phyloP scores from a whole-genome alignment of 2,329 filamentous ascomycete species.

The Xylaria arbuscula region DNA sequence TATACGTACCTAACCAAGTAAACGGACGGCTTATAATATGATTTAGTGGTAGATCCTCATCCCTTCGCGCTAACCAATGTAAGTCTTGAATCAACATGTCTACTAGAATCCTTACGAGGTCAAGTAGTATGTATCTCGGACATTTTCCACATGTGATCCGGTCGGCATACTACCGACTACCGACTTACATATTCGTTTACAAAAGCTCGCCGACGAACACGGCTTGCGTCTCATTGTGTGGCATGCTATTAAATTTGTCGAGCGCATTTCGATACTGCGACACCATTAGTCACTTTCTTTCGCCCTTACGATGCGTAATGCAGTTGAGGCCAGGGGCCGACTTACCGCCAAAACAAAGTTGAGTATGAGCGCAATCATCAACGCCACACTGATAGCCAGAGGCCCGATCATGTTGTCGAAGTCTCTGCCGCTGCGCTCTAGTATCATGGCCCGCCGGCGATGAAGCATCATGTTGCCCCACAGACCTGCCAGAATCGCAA shows the following conservation, averaged over 20 bases:
- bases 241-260: slow-evolving; percentile 38
- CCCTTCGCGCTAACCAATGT: not conserved
- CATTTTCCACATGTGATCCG: slow-evolving; percentile 8
- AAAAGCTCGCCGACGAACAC: slow-evolving; percentile 44
- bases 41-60: not conserved
- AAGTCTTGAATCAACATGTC: slow-evolving; percentile 1
- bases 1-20: not conserved
- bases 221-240: slow-evolving; percentile 41
- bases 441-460: slow-evolving; percentile 80
- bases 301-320: slow-evolving; percentile 14
- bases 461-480: slow-evolving; percentile 93
- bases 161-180: slow-evolving; percentile 16
- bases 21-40: not conserved
- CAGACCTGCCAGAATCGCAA: slow-evolving; percentile 82
- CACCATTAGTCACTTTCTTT: slow-evolving; percentile 49
- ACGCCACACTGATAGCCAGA: slow-evolving; percentile 80
- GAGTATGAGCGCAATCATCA: slow-evolving; percentile 81
- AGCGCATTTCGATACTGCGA: slow-evolving; percentile 50
- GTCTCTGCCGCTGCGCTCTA: slow-evolving; percentile 86
- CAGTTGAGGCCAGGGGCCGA: not conserved
- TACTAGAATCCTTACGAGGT: not conserved
- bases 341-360: slow-evolving; percentile 90
- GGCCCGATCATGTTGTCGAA: slow-evolving; percentile 92
- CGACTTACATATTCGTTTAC: slow-evolving; percentile 22
- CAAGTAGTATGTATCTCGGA: too few species aligned